Evolutionary conservation across 179 eudicot species (phyloP), one percentile per base, ranked within the genome.

Genomic region (Beta corolliflora): DNA sequence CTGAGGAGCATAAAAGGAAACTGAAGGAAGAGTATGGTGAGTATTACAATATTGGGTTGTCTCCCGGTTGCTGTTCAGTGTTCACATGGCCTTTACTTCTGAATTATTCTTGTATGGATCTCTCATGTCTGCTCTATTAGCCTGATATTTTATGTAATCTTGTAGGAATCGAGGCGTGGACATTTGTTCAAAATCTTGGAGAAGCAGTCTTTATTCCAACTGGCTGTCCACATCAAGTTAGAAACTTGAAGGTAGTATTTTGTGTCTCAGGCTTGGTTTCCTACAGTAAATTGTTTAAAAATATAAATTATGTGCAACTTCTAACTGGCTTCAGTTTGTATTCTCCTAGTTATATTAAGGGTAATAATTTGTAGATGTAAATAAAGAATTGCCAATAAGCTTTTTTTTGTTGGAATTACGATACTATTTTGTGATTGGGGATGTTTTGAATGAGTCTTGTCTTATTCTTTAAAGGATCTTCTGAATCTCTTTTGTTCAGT

Each of bases 171-270:
- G 96, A 90, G 81, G 94, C 98, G n/a, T 94, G 98, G 98, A 91
- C 97, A 56, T 94, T 94, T 79, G 90, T 85, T 76, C 98, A 94
- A 78, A 87, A 77, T 41, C 91, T 89, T 78, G 98, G 97, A 71
- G 98, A 91, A 81, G 98, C 97, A 3, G 98, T 93, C 54, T 90
- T 94, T 74, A 93, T 94, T 72, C 96, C 98, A 76, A 93, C 94
- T 55, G 98, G 98, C 29, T 94, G 98, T 64, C 92, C 97, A 15
- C 97, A 91, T 81, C 98, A 93, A 91, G 98, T 93, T 70, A 86
- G 94, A 70, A 93, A 93, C 84, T 82, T 89, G 64, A 88, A 91
- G 95, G 95, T 87, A 77, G 10, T 21, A 23, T 71, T 7, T 54
- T 53, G 29, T 25, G 45, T 15, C 48, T 53, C 3, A 18, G 4